Evolutionary conservation across 768 basidiomycete genomes (phyloP).

Genomic region (Austroboletus eburneus): DNA sequence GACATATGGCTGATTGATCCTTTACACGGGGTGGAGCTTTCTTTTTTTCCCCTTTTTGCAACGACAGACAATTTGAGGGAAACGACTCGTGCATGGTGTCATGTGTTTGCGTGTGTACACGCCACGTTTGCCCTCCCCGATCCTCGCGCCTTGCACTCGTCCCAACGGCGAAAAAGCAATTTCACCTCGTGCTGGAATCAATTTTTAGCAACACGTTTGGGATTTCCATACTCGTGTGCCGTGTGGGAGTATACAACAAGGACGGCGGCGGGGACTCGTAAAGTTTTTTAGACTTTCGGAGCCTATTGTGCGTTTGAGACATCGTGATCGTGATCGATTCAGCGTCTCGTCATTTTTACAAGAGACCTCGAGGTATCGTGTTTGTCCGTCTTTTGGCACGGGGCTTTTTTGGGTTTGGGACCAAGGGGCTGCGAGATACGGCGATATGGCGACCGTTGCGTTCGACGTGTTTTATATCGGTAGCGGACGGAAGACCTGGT

Average conservation of each 20-base stretch:
- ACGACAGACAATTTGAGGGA: too few species aligned
- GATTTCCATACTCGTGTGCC: background rate
- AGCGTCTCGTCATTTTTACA: too few species aligned
- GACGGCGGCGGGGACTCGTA: background rate
- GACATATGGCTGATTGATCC: too few species aligned
- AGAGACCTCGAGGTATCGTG: too few species aligned
- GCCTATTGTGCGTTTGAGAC: background rate
- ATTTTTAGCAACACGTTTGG: background rate
- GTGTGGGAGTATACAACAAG: too few species aligned
- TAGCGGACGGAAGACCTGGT: conserved; percentile 20
- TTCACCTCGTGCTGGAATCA: too few species aligned
- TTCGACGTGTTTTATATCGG: conserved; percentile 8
- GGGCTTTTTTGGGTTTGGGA: background rate
- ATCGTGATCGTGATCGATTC: background rate
- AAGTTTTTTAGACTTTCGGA: background rate
- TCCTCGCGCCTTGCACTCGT: background rate
- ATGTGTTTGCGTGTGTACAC: too few species aligned
- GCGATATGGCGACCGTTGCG: background rate
- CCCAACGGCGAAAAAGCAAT: background rate
- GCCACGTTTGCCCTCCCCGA: background rate
- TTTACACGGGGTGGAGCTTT: too few species aligned
- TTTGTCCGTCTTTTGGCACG: too few species aligned
- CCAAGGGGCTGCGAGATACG: background rate
- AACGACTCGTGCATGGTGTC: too few species aligned
- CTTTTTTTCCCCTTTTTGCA: too few species aligned